phyloP scores from a whole-genome alignment of 192 early-diverging fungal genomes.

The Borealophlyctis nickersoniae region DNA sequence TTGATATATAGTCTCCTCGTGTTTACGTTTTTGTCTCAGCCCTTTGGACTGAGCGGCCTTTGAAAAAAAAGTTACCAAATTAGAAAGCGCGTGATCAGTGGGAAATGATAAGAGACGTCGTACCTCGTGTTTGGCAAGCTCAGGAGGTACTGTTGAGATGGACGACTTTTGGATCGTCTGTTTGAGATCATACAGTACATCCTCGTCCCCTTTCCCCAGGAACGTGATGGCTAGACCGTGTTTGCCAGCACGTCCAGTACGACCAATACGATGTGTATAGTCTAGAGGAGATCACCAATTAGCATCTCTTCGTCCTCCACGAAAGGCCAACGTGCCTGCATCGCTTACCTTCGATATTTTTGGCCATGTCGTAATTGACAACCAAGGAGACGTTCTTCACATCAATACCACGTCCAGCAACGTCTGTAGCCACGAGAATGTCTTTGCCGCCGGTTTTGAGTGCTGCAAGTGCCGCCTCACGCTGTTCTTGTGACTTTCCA shows the following conservation, averaged over 20 bases:
- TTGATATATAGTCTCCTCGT: constrained; percentile 38
- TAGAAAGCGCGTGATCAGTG: neutral
- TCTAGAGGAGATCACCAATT: constrained; percentile 39
- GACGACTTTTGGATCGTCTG: constrained; percentile 72
- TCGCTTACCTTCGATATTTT: constrained; percentile 90
- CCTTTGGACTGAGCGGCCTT: constrained; percentile 79
- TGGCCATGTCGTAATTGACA: constrained; percentile 97
- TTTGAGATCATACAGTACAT: constrained; percentile 84
- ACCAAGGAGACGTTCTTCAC: constrained; percentile 96
- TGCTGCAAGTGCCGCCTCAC: constrained; percentile 79
- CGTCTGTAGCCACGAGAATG: constrained; percentile 95
- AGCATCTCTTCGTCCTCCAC: neutral
- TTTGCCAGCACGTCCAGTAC: constrained; percentile 96
- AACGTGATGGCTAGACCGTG: constrained; percentile 90
- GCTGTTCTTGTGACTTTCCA: constrained; percentile 96
- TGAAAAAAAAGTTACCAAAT: neutral
- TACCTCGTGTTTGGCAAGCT: constrained; percentile 74
- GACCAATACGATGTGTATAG: constrained; percentile 98
- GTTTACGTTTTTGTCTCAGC: constrained; percentile 51
- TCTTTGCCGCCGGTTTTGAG: constrained; percentile 79
- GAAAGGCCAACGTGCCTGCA: constrained; percentile 3
- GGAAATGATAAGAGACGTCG: neutral
- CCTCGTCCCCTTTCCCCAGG: constrained; percentile 73
- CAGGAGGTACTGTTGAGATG: constrained; percentile 74
- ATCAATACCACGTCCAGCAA: constrained; percentile 98